phyloP scores from a whole-genome alignment of 257 asterid species.

The Echium plantagineum region DNA sequence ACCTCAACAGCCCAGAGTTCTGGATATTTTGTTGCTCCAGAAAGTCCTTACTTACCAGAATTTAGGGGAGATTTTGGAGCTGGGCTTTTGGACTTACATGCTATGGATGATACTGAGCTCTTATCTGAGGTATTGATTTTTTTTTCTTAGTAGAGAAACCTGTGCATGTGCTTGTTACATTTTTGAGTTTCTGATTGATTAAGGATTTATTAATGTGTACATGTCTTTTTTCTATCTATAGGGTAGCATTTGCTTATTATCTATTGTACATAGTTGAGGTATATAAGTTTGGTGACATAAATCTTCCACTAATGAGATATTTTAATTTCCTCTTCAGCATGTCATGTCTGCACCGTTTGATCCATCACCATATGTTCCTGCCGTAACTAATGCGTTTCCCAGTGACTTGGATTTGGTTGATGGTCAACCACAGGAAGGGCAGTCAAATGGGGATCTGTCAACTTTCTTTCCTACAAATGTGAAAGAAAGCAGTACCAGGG shows the following conservation, averaged over 20 bases:
- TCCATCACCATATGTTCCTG: slow-evolving; percentile 93
- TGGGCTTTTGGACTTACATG: slow-evolving; percentile 89
- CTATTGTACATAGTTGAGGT: background rate
- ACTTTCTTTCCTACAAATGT: slow-evolving; percentile 37
- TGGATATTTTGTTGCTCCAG: slow-evolving; percentile 50
- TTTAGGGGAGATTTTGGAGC: slow-evolving; percentile 94
- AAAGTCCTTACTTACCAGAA: slow-evolving; percentile 70
- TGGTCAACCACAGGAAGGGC: slow-evolving; percentile 45
- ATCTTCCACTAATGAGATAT: background rate
- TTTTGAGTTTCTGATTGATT: background rate
- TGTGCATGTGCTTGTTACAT: background rate
- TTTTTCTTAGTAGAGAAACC: too few species aligned
- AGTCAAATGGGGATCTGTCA: slow-evolving; percentile 47
- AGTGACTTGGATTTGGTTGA: slow-evolving; percentile 47
- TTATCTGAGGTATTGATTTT: slow-evolving; percentile 70
- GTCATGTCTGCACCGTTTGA: slow-evolving; percentile 88
- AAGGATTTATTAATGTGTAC: too few species aligned
- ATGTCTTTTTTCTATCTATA: background rate
- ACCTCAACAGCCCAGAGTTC: slow-evolving; percentile 66
- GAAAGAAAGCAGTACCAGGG: slow-evolving; percentile 56
- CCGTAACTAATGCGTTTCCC: slow-evolving; percentile 60
- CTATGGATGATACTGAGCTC: slow-evolving; percentile 99
- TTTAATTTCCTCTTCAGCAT: slow-evolving; percentile 45
- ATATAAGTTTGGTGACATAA: background rate
- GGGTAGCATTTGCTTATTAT: too few species aligned